Conservation (phyloP, 345 rosid species). For the Mallotus nudiflorus region DNA sequence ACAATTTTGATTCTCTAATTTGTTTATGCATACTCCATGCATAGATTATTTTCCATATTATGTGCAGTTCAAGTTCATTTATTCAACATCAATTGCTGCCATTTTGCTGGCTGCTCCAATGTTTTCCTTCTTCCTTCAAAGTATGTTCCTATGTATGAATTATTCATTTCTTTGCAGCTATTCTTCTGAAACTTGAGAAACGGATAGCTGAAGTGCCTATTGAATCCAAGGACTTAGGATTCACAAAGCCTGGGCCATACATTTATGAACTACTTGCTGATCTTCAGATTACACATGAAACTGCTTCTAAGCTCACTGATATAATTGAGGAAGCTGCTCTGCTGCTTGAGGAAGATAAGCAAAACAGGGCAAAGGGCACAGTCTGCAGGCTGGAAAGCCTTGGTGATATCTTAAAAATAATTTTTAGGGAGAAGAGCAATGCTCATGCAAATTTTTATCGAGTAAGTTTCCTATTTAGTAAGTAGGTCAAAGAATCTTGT, state of each 20-base stretch:
- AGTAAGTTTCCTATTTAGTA: slow-evolving; percentile 50
- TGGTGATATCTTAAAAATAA: slow-evolving; percentile 63
- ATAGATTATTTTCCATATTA: too few species aligned
- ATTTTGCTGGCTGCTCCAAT: background rate
- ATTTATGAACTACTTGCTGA: slow-evolving; percentile 76
- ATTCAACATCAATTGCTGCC: too few species aligned
- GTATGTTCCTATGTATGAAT: slow-evolving; percentile 10
- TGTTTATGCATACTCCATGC: background rate
- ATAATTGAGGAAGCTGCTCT: slow-evolving; percentile 71
- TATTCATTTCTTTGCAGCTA: slow-evolving; percentile 52
- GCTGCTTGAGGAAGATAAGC: slow-evolving; percentile 77
- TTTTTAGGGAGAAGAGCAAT: slow-evolving; percentile 63
- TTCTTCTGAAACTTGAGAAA: slow-evolving; percentile 88
- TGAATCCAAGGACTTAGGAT: slow-evolving; percentile 75
- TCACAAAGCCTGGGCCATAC: slow-evolving; percentile 89
- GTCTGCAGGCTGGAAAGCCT: slow-evolving; percentile 77
- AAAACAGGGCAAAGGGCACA: slow-evolving; percentile 41
- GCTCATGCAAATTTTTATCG: slow-evolving; percentile 69
- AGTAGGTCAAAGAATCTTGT: slow-evolving; percentile 1
- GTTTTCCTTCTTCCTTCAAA: background rate
- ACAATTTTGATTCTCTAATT: too few species aligned
- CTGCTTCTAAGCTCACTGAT: slow-evolving; percentile 67
- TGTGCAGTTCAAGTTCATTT: too few species aligned
- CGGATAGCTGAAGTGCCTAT: slow-evolving; percentile 78
- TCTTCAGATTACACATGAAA: slow-evolving; percentile 76